These are phyloP conservation scores for Epichloe coenophiala DNA, from an alignment of 2,329 filamentous ascomycete genomes.

Conservation along the genomic window DNA sequence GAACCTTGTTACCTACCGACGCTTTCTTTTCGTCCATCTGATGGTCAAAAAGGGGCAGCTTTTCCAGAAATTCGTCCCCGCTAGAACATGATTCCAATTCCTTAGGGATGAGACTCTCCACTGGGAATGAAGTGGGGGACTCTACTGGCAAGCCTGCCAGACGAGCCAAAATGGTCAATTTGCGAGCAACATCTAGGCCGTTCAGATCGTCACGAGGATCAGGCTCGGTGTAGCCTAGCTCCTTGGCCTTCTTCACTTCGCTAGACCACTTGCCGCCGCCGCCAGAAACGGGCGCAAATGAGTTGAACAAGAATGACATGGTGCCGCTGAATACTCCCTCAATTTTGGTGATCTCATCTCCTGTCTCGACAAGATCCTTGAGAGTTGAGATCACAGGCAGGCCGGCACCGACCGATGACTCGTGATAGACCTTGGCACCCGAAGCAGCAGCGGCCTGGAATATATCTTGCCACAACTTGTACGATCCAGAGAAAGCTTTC, in stretches of 20 bases:
- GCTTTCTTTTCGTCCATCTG: slow-evolving; percentile 81
- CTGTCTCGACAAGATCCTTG: slow-evolving; percentile 87
- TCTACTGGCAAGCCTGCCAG: slow-evolving; percentile 70
- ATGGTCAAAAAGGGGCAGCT: slow-evolving; percentile 62
- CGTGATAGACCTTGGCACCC: slow-evolving; percentile 82
- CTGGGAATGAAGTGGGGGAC: slow-evolving; percentile 78
- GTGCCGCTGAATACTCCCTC: slow-evolving; percentile 97
- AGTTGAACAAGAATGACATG: slow-evolving; percentile 97
- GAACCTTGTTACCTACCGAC: slow-evolving; percentile 80
- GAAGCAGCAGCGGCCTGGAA: slow-evolving; percentile 57
- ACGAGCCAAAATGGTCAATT: slow-evolving; percentile 86
- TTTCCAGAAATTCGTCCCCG: slow-evolving; percentile 75
- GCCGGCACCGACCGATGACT: slow-evolving; percentile 86
- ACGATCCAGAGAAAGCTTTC: slow-evolving; percentile 82
- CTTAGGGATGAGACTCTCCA: slow-evolving; percentile 83
- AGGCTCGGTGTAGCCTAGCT: slow-evolving; percentile 82
- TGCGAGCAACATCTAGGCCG: slow-evolving; percentile 82
- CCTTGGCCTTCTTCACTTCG: slow-evolving; percentile 84
- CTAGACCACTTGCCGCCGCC: slow-evolving; percentile 72
- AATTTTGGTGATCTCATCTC: slow-evolving; percentile 81
- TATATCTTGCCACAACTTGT: slow-evolving; percentile 76
- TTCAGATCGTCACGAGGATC: slow-evolving; percentile 80
- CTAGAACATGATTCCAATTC: slow-evolving; percentile 65
- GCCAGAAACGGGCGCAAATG: slow-evolving; percentile 71
- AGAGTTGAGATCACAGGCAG: slow-evolving; percentile 87